phyloP scores from a whole-genome alignment of 2,329 filamentous ascomycete genomes.

The Chalara sp. region DNA sequence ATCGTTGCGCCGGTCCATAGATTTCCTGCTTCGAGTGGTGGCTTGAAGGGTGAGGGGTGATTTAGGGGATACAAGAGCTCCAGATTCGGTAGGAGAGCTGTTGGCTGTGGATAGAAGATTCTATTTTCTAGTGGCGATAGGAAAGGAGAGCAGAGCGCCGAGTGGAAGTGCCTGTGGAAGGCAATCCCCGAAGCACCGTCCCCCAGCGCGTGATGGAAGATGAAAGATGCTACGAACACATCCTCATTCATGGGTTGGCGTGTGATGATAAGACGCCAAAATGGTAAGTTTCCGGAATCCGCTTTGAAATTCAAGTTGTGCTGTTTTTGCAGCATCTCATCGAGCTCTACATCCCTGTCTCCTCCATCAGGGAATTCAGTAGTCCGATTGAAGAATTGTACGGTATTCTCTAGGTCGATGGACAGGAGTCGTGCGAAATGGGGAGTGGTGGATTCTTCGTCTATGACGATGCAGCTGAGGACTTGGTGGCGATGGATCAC shows the following conservation, averaged over 20 bases:
- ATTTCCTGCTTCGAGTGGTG: not conserved
- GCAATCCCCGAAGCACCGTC: slow-evolving; percentile 8
- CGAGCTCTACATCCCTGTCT: slow-evolving; percentile 4
- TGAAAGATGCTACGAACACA: slow-evolving; percentile 8
- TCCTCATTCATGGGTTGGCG: not conserved
- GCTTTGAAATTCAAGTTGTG: slow-evolving; percentile 8
- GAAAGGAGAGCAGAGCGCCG: not conserved
- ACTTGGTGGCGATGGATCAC: slow-evolving; percentile 6
- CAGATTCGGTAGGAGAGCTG: slow-evolving; percentile 2
- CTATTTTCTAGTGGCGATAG: not conserved
- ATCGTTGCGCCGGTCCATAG: slow-evolving; percentile 5
- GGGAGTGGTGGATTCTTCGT: slow-evolving; percentile 7
- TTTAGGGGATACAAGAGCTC: slow-evolving; percentile 3
- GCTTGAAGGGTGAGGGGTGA: not conserved
- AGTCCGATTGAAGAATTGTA: slow-evolving; percentile 2
- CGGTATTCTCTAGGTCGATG: slow-evolving; percentile 5
- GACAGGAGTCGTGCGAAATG: slow-evolving; percentile 9
- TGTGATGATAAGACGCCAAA: slow-evolving; percentile 9
- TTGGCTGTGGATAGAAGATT: not conserved
- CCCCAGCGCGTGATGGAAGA: slow-evolving; percentile 9
- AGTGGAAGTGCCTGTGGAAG: slow-evolving; percentile 9
- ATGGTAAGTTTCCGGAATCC: slow-evolving; percentile 3
- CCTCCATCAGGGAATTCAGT: not conserved
- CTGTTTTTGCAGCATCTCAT: slow-evolving; percentile 4
- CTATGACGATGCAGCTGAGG: slow-evolving; percentile 5